Conservation (phyloP, 371 early-diverging fungal genomes). For the Apophysomyces trapeziformis region DNA sequence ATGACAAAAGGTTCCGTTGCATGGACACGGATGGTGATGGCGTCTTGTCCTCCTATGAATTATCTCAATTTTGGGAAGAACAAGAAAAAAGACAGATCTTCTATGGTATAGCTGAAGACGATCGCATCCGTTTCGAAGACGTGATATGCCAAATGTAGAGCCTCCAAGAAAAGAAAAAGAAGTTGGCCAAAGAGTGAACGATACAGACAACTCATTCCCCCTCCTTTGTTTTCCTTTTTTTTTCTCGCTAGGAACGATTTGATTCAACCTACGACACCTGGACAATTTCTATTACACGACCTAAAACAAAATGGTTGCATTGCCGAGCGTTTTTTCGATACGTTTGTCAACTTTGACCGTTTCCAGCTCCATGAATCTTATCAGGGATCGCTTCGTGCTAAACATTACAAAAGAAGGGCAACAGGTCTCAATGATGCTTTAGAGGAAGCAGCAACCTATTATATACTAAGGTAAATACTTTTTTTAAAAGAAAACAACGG, state of each 20-base stretch:
- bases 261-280: conserved; percentile 42
- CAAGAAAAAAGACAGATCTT: conserved; percentile 57
- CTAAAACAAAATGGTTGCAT: conserved; percentile 45
- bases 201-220: background rate
- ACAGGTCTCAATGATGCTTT: conserved; percentile 13
- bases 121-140: conserved; percentile 46
- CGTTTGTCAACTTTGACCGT: conserved; percentile 49
- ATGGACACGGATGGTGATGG: conserved; percentile 94
- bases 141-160: conserved; percentile 52
- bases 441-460: conserved; percentile 27
- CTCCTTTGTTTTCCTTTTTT: background rate
- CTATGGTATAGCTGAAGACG: conserved; percentile 32
- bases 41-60: conserved; percentile 80
- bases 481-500: background rate
- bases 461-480: conserved; percentile 27
- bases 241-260: conserved; percentile 43
- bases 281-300: conserved; percentile 44
- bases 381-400: conserved; percentile 40
- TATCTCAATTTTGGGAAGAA: conserved; percentile 84
- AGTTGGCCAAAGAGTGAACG: no score
- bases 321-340: conserved; percentile 57
- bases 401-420: conserved; percentile 28
- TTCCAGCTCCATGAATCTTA: conserved; percentile 52
- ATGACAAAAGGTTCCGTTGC: conserved; percentile 71
- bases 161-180: no score